A percentile compares a stretch with the other conserved stretches of the same genome.
These are phyloP conservation scores for Thalassia testudinum DNA, from an alignment of 116 monocot genomes.

Conservation along the genomic window DNA sequence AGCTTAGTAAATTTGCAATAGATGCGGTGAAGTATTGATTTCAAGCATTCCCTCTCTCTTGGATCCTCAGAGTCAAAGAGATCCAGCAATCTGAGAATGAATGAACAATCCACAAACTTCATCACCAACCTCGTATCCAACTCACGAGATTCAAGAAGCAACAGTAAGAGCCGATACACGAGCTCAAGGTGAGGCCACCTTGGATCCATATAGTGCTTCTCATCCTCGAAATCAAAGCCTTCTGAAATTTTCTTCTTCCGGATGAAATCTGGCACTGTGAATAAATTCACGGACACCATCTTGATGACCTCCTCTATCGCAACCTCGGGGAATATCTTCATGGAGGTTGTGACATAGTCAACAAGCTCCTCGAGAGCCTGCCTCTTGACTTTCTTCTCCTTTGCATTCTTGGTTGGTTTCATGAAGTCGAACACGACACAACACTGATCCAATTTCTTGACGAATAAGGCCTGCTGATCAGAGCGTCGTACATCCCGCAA, in stretches of 20 bases:
- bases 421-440: constrained; percentile 23
- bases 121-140: constrained; percentile 20
- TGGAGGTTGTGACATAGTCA: constrained; percentile 13
- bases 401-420: constrained; percentile 11
- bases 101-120: constrained; percentile 13
- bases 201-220: constrained; percentile 20
- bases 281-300: constrained; percentile 17
- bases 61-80: constrained; percentile 41
- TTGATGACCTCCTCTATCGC: constrained; percentile 18
- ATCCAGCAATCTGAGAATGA: constrained; percentile 14
- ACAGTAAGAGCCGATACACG: constrained; percentile 18
- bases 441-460: constrained; percentile 19
- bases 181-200: constrained; percentile 20
- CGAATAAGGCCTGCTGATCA: constrained; percentile 12
- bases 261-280: constrained; percentile 7
- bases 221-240: constrained; percentile 20
- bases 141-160: constrained; percentile 16
- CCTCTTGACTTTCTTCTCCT: constrained; percentile 24
- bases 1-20: constrained; percentile 44
- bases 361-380: constrained; percentile 19
- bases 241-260: constrained; percentile 14
- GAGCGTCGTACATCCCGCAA: constrained; percentile 17
- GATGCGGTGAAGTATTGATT: constrained; percentile 37
- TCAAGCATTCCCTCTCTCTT: constrained; percentile 38
- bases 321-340: constrained; percentile 12